Base-by-base conservation (phyloP, 129 eudicot genomes). In the Escallonia rubra region DNA sequence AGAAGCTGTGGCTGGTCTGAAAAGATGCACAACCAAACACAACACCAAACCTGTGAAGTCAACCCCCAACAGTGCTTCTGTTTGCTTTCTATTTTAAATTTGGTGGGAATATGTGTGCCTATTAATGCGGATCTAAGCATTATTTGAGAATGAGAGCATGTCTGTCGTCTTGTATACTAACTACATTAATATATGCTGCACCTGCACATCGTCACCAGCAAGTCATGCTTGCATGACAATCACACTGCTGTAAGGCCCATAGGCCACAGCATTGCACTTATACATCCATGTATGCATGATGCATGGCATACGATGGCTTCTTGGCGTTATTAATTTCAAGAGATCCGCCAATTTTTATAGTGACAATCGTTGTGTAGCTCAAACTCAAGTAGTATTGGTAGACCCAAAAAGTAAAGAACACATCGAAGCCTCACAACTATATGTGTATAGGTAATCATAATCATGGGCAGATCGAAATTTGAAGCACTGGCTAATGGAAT, bases 81-180 rank as follows among this genome's bases (percentile, higher is more conserved):
- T 66, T 62, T 63, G 46, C 61, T 71, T 41, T 40, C 46, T 70
- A 23, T 60, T 50, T 38, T 61, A 3, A 57, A 59, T 46, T 69
- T 41, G 68, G 65, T 78, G 64, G 75, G 69, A 64, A 70, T 67
- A 74, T 83, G 74, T 79, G 80, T 77, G 80, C 74, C 84, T 83
- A 79, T 67, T 79, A 79, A 76, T 76, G 70, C 89, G 85, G 89
- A 83, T 83, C 89, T 75, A 66, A 43, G 76, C 85, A 79, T 76
- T 74, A 73, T 65, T 83, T 72, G 47, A 79, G 85, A 80, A 76
- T 76, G 80, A 80, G 89, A 80, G 89, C 53, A 83, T 83, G 89
- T 83, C 89, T 83, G 89, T 83, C 85, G 74, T 79, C 64, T 78
- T 79, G 56, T 79, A 38, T 64, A 61, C 59, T 67, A 23, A 23